Evolutionary conservation across 73 alveolate species (phyloP), one percentile per base, ranked within the genome.

Genomic region (Paramecium pentaurelia): DNA sequence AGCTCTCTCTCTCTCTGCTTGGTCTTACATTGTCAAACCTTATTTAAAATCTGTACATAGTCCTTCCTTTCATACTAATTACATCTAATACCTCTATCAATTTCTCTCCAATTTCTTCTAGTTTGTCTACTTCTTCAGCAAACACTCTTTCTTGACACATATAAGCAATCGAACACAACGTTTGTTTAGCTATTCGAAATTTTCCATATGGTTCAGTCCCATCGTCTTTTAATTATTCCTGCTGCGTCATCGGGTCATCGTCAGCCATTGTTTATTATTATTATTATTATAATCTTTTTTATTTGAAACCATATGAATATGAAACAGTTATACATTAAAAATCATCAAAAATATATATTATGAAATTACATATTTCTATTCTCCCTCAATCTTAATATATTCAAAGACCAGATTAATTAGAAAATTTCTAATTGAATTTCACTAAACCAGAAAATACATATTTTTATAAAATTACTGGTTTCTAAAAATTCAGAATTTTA

Each of bases 81-180:
- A 6, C 3, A 45, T 20, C 34, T 32, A 0, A 8, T 70, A 60
- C 86, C 49, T 71, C 86, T 32, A 75, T n/a, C 60, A 18, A 25
- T 49, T 71, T 75, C 28, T 95, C 96, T 59, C 92, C 96, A 7
- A 37, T 6, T 4, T 84, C 87, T 92, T 89, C 94, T 34, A 93
- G 91, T 12, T 34, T 32, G 45, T 92, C 95, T 32, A 93, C 86
- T 47, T 93, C 96, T 25, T 93, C 96, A 6, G 96, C 95, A 40
- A 93, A 92, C 18, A 71, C 87, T 77, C 96, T 92, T 8, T 75
- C 93, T 44, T 68, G 8, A 58, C 94, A 89, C 71, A 85, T 85
- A 22, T 89, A 89, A 18, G 94, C 94, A 28, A 89, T 89, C 1
- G 94, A 77, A 59, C 75, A 71, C 25, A 89, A 60, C 34, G 58